phyloP scores from a whole-genome alignment of 2,329 filamentous ascomycete species.

The Chrysosporium keratinophilum region DNA sequence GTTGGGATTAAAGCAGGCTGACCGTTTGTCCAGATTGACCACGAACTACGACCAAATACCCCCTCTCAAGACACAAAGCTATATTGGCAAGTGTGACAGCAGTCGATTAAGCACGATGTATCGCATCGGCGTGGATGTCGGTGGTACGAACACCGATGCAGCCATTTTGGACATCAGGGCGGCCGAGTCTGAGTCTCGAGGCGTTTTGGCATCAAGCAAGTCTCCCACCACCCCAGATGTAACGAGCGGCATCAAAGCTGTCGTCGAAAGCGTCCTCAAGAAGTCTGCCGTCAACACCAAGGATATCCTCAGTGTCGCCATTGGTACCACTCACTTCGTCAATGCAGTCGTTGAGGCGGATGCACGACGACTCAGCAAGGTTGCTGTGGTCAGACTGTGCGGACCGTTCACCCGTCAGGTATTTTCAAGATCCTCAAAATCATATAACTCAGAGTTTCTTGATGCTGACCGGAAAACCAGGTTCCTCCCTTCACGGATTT shows the following conservation, averaged over 20 bases:
- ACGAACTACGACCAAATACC: background rate
- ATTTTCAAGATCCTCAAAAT: background rate
- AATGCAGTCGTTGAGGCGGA: slow-evolving; percentile 43
- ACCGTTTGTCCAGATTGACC: background rate
- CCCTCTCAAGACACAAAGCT: no score
- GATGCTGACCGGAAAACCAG: slow-evolving; percentile 11
- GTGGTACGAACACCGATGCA: slow-evolving; percentile 36
- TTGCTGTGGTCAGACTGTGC: slow-evolving; percentile 41
- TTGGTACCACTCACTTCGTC: slow-evolving; percentile 43
- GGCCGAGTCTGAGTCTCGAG: slow-evolving; percentile 27
- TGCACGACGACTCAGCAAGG: slow-evolving; percentile 34
- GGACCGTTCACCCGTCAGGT: slow-evolving; percentile 37
- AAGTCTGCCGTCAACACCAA: slow-evolving; percentile 31
- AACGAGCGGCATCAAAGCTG: slow-evolving; percentile 40
- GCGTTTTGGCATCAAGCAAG: slow-evolving; percentile 41
- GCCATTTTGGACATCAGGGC: slow-evolving; percentile 38
- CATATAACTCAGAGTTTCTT: background rate
- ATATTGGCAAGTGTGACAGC: no score
- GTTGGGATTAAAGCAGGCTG: background rate
- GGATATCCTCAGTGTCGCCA: slow-evolving; percentile 40
- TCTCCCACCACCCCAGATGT: slow-evolving; percentile 43
- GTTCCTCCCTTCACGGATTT: slow-evolving; percentile 42
- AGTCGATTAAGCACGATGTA: slow-evolving; percentile 8
- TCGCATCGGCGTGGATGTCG: slow-evolving; percentile 34
- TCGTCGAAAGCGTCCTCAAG: slow-evolving; percentile 37